Evolutionary conservation across 768 basidiomycete species (phyloP).

Genomic region (Gymnopilus dilepis): DNA sequence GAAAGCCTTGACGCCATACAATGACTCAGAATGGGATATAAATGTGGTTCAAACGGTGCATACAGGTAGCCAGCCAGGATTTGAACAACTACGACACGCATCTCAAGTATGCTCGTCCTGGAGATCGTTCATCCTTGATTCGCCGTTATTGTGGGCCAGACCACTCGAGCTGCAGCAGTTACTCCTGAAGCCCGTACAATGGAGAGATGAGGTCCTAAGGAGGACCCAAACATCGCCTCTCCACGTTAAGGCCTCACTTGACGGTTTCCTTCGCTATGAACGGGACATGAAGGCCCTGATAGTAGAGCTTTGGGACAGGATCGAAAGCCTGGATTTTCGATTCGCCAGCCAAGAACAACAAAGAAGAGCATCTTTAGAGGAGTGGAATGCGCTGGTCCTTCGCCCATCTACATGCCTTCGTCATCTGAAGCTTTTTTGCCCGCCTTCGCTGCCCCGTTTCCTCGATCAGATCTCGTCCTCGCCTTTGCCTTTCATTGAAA

Average conservation of each 20-base stretch:
- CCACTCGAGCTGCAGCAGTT: not conserved
- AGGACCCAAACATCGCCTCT: not conserved
- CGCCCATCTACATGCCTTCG: no score
- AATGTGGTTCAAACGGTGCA: no score
- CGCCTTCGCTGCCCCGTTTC: no score
- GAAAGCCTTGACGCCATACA: no score
- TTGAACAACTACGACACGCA: not conserved
- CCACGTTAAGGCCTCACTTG: not conserved
- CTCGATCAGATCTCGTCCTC: no score
- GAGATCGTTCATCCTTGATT: not conserved
- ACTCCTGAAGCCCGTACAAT: not conserved
- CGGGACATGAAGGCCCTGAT: not conserved
- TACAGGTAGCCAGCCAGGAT: no score
- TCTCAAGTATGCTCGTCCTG: slow-evolving; percentile 1
- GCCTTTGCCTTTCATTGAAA: no score
- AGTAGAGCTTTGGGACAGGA: not conserved
- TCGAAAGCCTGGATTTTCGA: not conserved
- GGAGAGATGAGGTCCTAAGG: not conserved
- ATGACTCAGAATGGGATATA: no score
- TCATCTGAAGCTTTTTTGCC: no score
- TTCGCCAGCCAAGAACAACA: no score
- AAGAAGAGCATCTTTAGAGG: no score
- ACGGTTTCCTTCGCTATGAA: not conserved
- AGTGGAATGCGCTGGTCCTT: no score
- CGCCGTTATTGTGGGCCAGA: not conserved